These are phyloP conservation scores for Metschnikowia matae DNA, from an alignment of 805 yeast genomes.

Conservation along the genomic window DNA sequence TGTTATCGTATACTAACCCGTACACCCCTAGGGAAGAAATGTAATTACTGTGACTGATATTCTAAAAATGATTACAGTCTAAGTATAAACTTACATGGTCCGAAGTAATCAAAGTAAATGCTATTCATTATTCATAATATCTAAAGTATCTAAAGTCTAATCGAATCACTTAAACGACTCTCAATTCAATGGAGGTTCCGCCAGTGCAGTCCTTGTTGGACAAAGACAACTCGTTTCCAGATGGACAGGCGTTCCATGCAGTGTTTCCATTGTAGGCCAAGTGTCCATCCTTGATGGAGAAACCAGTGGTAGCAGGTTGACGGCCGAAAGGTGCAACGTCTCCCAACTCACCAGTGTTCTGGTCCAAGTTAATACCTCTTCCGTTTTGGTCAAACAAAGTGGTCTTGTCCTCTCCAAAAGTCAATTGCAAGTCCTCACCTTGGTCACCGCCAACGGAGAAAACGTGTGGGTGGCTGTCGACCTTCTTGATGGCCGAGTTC, in stretches of 20 bases:
- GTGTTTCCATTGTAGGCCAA: slow-evolving; percentile 31
- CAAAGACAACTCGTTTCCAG: slow-evolving; percentile 22
- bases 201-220: slow-evolving; percentile 26
- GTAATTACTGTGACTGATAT: too few relatives aligned
- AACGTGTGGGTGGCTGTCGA: slow-evolving; percentile 28
- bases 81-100: too few relatives aligned
- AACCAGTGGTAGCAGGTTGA: slow-evolving; percentile 34
- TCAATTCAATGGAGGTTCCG: slow-evolving; percentile 27
- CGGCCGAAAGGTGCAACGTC: slow-evolving; percentile 29
- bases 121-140: neutral
- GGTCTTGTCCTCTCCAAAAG: neutral
- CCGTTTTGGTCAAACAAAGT: slow-evolving; percentile 27
- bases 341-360: slow-evolving; percentile 31
- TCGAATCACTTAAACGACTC: slow-evolving; percentile 10
- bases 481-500: slow-evolving; percentile 25
- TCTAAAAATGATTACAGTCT: too few relatives aligned
- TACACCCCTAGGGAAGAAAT: too few relatives aligned
- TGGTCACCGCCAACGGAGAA: slow-evolving; percentile 33
- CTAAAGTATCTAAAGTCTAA: too few relatives aligned
- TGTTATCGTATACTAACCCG: too few relatives aligned
- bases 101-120: neutral
- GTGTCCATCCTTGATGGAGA: slow-evolving; percentile 34
- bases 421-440: slow-evolving; percentile 20
- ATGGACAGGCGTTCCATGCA: slow-evolving; percentile 39
- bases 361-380: slow-evolving; percentile 25